A percentile compares a stretch with the other conserved stretches of the same genome.
phyloP scores from a whole-genome alignment of 495 filamentous ascomycete genomes.

The Usnea hakonensis region DNA sequence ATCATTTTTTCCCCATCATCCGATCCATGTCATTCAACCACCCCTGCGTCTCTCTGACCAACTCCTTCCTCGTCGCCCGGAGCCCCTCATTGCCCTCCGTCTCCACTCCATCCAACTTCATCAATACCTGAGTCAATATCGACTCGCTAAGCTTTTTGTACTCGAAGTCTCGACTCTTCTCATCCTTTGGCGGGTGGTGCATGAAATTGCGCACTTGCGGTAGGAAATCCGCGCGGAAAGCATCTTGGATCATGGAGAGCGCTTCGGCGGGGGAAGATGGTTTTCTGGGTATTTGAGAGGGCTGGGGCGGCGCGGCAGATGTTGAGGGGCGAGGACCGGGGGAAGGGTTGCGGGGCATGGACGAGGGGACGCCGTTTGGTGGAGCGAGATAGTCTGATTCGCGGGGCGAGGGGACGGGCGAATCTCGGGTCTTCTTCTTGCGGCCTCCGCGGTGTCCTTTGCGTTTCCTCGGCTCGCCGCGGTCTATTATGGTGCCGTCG shows the following conservation, averaged over 20 bases:
- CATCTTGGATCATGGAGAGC: slow-evolving; percentile 57
- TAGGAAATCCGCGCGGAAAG: slow-evolving; percentile 58
- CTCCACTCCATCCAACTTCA: slow-evolving; percentile 83
- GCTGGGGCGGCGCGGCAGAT: slow-evolving; percentile 23
- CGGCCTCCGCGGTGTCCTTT: slow-evolving; percentile 23
- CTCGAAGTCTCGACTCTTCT: slow-evolving; percentile 63
- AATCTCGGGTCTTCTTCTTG: slow-evolving; percentile 31
- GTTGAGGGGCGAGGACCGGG: slow-evolving; percentile 9
- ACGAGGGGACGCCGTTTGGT: slow-evolving; percentile 12
- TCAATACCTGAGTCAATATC: slow-evolving; percentile 69
- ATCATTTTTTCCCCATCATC: slow-evolving; percentile 1
- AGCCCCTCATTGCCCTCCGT: slow-evolving; percentile 54
- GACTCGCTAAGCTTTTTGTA: slow-evolving; percentile 76
- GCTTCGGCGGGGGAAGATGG: slow-evolving; percentile 53
- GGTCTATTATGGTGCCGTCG: slow-evolving; percentile 17
- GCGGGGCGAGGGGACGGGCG: slow-evolving; percentile 13
- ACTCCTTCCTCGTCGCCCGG: slow-evolving; percentile 58
- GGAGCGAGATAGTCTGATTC: slow-evolving; percentile 25
- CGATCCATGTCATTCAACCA: slow-evolving; percentile 15
- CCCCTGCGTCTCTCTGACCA: slow-evolving; percentile 45
- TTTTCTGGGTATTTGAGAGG: slow-evolving; percentile 35
- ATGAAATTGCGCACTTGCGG: slow-evolving; percentile 62
- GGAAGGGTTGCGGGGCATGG: slow-evolving; percentile 18
- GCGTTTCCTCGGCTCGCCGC: slow-evolving; percentile 18
- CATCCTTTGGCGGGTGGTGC: slow-evolving; percentile 57